Percentiles rank a stretch among this genome's conserved stretches.
Evolutionary conservation across 176 grass and related monocot genomes (phyloP).

Genomic region (Themeda triandra): DNA sequence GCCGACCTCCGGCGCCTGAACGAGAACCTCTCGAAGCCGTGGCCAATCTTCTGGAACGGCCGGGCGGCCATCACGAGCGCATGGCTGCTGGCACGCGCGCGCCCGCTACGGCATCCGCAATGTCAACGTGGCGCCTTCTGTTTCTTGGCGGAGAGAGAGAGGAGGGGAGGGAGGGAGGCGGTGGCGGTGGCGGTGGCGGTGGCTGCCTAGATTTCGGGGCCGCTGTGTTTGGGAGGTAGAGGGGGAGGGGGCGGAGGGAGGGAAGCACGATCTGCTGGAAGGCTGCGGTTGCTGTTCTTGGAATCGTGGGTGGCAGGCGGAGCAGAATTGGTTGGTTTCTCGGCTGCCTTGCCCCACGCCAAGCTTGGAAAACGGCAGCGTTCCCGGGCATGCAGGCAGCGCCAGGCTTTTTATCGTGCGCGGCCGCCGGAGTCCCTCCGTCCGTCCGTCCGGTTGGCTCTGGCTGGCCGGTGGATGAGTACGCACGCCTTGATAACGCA

Average conservation of each 20-base stretch:
- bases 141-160: not conserved
- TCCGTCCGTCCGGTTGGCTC: not conserved
- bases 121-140: conserved; percentile 19
- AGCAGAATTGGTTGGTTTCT: conserved; percentile 16
- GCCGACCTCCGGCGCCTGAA: conserved; percentile 39
- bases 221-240: conserved; percentile 29
- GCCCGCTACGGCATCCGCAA: not conserved
- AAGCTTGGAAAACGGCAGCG: conserved; percentile 3
- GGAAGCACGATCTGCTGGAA: not conserved
- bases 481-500: not conserved
- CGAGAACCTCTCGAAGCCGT: conserved; percentile 53
- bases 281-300: not conserved
- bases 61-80: conserved; percentile 45
- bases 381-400: not conserved
- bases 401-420: not conserved
- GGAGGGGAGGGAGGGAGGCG: not conserved
- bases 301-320: not conserved
- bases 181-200: too few species aligned
- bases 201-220: conserved; percentile 41
- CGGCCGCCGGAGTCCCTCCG: not conserved
- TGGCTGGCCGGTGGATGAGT: not conserved
- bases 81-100: conserved; percentile 23
- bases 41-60: conserved; percentile 50
- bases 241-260: not conserved
- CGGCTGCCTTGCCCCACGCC: not conserved